Conservation (phyloP, 1,284 basidiomycete genomes). For the Ustilago nuda region DNA sequence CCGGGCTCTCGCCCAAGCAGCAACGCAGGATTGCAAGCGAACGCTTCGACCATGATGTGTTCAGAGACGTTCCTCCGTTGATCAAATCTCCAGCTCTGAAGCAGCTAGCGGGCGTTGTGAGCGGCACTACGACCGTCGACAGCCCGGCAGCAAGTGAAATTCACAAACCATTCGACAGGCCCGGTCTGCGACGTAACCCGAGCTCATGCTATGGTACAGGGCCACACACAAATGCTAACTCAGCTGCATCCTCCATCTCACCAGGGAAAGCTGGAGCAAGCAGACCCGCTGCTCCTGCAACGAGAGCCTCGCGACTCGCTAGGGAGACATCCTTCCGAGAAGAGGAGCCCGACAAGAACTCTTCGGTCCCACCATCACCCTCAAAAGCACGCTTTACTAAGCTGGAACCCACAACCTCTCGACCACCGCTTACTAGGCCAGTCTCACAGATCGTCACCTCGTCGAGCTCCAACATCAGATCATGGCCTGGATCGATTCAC, state of each 20-base stretch:
- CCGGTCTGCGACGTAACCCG: conserved; percentile 38
- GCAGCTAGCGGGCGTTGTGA: background rate
- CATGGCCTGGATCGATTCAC: conserved; percentile 52
- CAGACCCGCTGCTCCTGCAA: conserved; percentile 4
- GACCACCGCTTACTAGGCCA: conserved; percentile 27
- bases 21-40: conserved; percentile 56
- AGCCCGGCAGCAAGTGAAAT: conserved; percentile 41
- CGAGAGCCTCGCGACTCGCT: conserved; percentile 28
- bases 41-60: conserved; percentile 61
- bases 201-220: conserved; percentile 40
- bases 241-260: conserved; percentile 41
- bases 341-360: conserved; percentile 14
- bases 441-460: conserved; percentile 42
- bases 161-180: conserved; percentile 28
- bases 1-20: conserved; percentile 41
- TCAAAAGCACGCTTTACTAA: conserved; percentile 23
- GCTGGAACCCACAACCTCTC: conserved; percentile 16
- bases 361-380: conserved; percentile 20
- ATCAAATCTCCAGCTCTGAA: conserved; percentile 21
- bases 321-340: conserved; percentile 36
- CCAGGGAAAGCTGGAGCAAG: conserved; percentile 26
- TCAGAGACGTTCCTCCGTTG: conserved; percentile 44
- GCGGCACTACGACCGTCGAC: conserved; percentile 10
- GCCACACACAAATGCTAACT: conserved; percentile 25
- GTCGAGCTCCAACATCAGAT: conserved; percentile 19